phyloP scores from a whole-genome alignment of 2,329 filamentous ascomycete species.

The Exophiala bonariae region DNA sequence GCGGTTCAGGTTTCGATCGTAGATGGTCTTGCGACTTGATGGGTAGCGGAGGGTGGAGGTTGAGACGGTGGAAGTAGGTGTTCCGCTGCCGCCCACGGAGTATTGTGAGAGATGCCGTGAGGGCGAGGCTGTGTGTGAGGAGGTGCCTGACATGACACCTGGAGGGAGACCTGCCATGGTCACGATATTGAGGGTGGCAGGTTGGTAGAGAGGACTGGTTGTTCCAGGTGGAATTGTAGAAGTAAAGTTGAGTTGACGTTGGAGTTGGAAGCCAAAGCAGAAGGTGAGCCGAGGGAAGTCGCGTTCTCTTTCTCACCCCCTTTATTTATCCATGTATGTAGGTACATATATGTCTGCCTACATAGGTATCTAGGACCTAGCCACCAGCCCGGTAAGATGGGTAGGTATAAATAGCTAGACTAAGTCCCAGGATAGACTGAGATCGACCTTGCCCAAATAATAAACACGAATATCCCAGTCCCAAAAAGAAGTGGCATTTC shows the following conservation, averaged over 20 bases:
- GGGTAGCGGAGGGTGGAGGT: conserved; percentile 71
- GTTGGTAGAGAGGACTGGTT: too few relatives aligned
- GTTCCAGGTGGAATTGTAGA: too few relatives aligned
- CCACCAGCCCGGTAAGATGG: too few relatives aligned
- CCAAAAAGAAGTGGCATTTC: too few relatives aligned
- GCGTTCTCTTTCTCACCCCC: too few relatives aligned
- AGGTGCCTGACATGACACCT: conserved; percentile 9
- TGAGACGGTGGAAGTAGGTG: conserved; percentile 40
- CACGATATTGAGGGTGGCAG: neutral
- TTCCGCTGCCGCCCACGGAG: conserved; percentile 43
- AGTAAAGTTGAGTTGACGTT: neutral
- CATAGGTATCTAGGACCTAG: too few relatives aligned
- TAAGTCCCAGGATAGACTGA: too few relatives aligned
- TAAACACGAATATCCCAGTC: too few relatives aligned
- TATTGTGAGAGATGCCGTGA: conserved; percentile 22
- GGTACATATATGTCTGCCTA: too few relatives aligned
- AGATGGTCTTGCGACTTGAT: conserved; percentile 94
- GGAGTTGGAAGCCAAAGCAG: neutral
- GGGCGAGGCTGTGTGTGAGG: conserved; percentile 26
- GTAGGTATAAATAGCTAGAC: too few relatives aligned
- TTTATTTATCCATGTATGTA: too few relatives aligned
- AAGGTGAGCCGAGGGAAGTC: neutral
- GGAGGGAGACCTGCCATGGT: conserved; percentile 14
- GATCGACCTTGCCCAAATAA: too few relatives aligned
- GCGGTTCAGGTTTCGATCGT: conserved; percentile 91